phyloP scores from a whole-genome alignment of 2,329 filamentous ascomycete genomes.

The Aspergillus intermedius region DNA sequence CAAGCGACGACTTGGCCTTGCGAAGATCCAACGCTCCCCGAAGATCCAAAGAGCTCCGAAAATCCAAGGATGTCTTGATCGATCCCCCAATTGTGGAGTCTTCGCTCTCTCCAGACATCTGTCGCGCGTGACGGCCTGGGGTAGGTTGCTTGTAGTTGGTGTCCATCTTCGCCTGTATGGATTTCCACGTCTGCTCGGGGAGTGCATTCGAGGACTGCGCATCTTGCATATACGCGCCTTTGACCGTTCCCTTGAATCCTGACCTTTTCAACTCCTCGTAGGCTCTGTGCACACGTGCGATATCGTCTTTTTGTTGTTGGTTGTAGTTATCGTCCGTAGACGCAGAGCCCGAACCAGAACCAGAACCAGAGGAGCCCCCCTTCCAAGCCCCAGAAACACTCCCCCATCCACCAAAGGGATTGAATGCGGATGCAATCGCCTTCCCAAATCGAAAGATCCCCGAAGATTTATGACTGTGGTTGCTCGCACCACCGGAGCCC shows the following conservation, averaged over 20 bases:
- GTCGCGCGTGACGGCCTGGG: slow-evolving; percentile 9
- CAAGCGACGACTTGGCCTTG: slow-evolving; percentile 25
- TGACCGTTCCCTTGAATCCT: slow-evolving; percentile 41
- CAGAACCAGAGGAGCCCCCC: slow-evolving; percentile 5
- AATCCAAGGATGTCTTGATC: slow-evolving; percentile 27
- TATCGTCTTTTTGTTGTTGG: slow-evolving; percentile 36
- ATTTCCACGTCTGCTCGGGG: slow-evolving; percentile 30
- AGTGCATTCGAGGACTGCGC: slow-evolving; percentile 10
- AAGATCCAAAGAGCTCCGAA: slow-evolving; percentile 21
- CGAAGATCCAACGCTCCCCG: slow-evolving; percentile 21
- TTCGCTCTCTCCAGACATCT: slow-evolving; percentile 7
- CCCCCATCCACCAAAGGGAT: slow-evolving; percentile 46
- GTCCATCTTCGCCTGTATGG: slow-evolving; percentile 27
- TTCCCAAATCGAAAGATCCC: slow-evolving; percentile 52
- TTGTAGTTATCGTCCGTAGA: slow-evolving; percentile 28
- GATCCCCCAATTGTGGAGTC: slow-evolving; percentile 7
- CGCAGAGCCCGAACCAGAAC: slow-evolving; percentile 1
- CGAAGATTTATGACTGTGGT: slow-evolving; percentile 32
- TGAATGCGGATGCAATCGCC: slow-evolving; percentile 48
- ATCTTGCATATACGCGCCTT: slow-evolving; percentile 25
- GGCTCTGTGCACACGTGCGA: slow-evolving; percentile 44
- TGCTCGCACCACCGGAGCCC: slow-evolving; percentile 4
- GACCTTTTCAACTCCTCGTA: slow-evolving; percentile 51
- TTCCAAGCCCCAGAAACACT: slow-evolving; percentile 40
- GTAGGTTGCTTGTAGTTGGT: slow-evolving; percentile 7